phyloP scores from a whole-genome alignment of 805 yeast species.

The Ogataea methylovora region DNA sequence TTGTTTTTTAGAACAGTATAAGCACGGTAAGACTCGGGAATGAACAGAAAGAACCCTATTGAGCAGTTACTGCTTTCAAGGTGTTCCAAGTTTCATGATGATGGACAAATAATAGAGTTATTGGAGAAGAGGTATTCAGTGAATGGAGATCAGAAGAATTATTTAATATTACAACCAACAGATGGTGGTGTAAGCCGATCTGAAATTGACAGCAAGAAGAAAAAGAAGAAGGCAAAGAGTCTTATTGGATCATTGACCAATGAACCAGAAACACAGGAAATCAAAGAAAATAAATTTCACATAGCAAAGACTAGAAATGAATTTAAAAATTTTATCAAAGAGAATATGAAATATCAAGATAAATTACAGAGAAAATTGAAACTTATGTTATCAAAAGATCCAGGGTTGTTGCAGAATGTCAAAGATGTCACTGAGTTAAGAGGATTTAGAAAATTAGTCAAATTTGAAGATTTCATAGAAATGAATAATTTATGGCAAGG shows the following conservation, averaged over 20 bases:
- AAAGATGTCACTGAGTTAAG: conserved; percentile 15
- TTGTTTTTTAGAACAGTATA: too few relatives aligned
- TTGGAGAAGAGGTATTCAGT: conserved; percentile 38
- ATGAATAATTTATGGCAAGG: conserved; percentile 67
- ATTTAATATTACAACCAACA: conserved; percentile 32
- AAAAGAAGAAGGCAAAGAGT: conserved; percentile 8
- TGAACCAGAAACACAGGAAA: background rate
- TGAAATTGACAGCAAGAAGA: conserved; percentile 9
- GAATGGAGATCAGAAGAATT: conserved; percentile 40
- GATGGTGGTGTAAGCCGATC: conserved; percentile 15
- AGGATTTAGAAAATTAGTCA: conserved; percentile 16
- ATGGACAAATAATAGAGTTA: conserved; percentile 30
- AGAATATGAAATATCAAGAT: conserved; percentile 31
- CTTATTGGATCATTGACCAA: conserved; percentile 3
- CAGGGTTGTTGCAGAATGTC: conserved; percentile 3
- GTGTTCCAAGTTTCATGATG: conserved; percentile 28
- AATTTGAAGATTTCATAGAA: conserved; percentile 43
- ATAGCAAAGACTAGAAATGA: conserved; percentile 28
- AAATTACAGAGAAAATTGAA: conserved; percentile 30
- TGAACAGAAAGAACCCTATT: conserved; percentile 36
- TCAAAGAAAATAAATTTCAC: conserved; percentile 12
- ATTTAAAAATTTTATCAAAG: conserved; percentile 32
- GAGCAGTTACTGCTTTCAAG: conserved; percentile 40
- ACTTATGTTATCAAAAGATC: conserved; percentile 9
- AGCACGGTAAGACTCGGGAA: conserved; percentile 6